phyloP scores from a whole-genome alignment of 2,329 filamentous ascomycete genomes.

The Fusarium subtropicale region DNA sequence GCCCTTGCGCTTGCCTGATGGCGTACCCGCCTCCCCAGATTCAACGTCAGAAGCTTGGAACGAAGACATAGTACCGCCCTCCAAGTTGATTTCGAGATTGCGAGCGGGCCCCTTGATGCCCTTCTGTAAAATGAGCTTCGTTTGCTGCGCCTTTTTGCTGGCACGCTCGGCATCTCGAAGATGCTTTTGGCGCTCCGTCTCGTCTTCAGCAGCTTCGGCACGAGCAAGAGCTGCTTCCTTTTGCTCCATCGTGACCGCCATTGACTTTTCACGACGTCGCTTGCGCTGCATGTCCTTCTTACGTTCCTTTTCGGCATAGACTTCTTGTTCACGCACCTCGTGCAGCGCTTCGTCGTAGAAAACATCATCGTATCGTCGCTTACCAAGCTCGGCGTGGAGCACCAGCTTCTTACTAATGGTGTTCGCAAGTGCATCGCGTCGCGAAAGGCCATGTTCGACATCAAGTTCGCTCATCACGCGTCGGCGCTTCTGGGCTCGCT shows the following conservation, averaged over 20 bases:
- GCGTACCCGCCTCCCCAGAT: constrained; percentile 56
- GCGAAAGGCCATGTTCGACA: constrained; percentile 70
- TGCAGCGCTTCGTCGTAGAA: constrained; percentile 85
- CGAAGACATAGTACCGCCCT: constrained; percentile 86
- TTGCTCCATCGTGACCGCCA: constrained; percentile 91
- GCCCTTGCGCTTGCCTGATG: constrained; percentile 50
- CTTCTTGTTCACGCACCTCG: constrained; percentile 89
- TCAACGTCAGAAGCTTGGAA: constrained; percentile 77
- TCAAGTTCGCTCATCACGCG: constrained; percentile 75
- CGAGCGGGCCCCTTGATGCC: constrained; percentile 82
- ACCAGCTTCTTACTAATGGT: constrained; percentile 71
- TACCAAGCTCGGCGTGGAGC: constrained; percentile 76
- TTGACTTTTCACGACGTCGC: constrained; percentile 92
- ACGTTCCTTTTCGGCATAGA: constrained; percentile 95
- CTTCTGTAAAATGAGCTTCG: constrained; percentile 86
- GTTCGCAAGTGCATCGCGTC: constrained; percentile 69
- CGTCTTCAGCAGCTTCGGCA: constrained; percentile 82
- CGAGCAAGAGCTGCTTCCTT: constrained; percentile 85
- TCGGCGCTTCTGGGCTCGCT: constrained; percentile 74
- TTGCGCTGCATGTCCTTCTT: constrained; percentile 99
- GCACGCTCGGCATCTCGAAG: constrained; percentile 88
- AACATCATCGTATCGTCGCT: constrained; percentile 78
- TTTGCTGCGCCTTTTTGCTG: constrained; percentile 92
- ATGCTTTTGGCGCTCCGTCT: constrained; percentile 82
- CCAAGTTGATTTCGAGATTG: constrained; percentile 80